Evolutionary conservation across 805 yeast genomes (phyloP).

Genomic region (Saturnispora quitensis): DNA sequence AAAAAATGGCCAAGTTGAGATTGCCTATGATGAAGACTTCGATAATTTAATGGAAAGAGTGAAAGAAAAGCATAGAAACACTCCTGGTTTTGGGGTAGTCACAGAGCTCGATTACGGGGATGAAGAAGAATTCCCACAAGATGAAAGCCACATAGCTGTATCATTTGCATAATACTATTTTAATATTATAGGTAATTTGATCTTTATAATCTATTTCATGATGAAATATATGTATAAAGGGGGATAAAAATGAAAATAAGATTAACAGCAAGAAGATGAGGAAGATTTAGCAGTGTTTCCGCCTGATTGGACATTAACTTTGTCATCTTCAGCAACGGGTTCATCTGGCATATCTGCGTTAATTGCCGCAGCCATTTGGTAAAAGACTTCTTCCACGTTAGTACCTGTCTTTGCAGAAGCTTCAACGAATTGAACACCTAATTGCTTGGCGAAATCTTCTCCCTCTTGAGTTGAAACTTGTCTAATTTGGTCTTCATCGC

Average conservation of each 20-base stretch:
- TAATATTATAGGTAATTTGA: neutral
- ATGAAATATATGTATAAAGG: neutral
- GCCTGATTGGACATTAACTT: conserved; percentile 22
- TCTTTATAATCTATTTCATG: neutral
- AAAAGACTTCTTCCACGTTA: conserved; percentile 87
- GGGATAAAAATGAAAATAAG: neutral
- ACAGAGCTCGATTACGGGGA: conserved; percentile 24
- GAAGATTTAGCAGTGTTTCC: conserved; percentile 10
- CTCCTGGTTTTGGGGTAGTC: conserved; percentile 12
- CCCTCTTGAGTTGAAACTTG: conserved; percentile 89
- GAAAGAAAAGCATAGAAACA: conserved; percentile 5
- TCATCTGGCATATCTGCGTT: conserved; percentile 58
- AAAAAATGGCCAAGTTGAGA: conserved; percentile 19
- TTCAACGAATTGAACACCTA: conserved; percentile 87
- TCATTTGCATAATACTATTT: neutral
- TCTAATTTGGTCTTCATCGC: conserved; percentile 82
- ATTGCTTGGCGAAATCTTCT: conserved; percentile 73
- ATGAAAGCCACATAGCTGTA: conserved; percentile 21
- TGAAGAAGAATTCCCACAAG: conserved; percentile 28
- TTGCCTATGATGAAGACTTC: conserved; percentile 19
- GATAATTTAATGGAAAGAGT: conserved; percentile 9
- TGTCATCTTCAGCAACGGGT: conserved; percentile 20
- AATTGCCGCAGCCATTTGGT: conserved; percentile 77
- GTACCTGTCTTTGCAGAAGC: conserved; percentile 92
- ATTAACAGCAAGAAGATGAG: conserved; percentile 23